phyloP scores from a whole-genome alignment of 1,284 basidiomycete genomes.

The Ganoderma resinaceum region DNA sequence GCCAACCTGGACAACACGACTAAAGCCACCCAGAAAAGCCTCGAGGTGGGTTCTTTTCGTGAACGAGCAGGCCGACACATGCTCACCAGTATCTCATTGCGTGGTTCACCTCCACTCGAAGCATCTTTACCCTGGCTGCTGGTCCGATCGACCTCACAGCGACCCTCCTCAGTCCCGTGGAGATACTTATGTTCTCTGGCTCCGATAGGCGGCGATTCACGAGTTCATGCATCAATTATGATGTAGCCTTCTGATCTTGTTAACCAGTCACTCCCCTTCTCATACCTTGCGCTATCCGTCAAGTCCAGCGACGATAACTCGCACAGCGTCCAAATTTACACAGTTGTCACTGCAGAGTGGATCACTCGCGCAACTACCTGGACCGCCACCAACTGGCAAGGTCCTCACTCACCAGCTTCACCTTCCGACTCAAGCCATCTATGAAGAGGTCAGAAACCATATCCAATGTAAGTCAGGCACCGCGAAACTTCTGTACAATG shows the following conservation, averaged over 20 bases:
- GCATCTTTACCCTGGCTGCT: conserved; percentile 63
- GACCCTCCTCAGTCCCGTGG: conserved; percentile 69
- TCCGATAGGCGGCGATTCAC: too few relatives aligned
- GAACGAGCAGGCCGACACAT: conserved; percentile 1
- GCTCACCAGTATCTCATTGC: background rate
- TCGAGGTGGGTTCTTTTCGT: conserved; percentile 45
- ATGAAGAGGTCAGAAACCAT: conserved; percentile 61
- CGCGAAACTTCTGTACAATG: background rate
- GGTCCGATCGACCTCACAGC: conserved; percentile 70
- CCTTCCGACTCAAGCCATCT: conserved; percentile 53
- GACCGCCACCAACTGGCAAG: conserved; percentile 53
- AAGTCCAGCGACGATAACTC: conserved; percentile 57
- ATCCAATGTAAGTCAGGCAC: conserved; percentile 58
- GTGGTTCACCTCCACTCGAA: conserved; percentile 71
- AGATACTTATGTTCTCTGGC: conserved; percentile 46
- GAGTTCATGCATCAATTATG: conserved; percentile 7
- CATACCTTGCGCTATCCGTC: conserved; percentile 64
- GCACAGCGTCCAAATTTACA: conserved; percentile 66
- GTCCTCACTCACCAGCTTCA: conserved; percentile 66
- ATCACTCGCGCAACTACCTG: conserved; percentile 65
- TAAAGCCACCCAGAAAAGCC: conserved; percentile 63
- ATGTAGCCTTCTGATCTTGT: conserved; percentile 60
- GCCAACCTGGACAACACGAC: conserved; percentile 51
- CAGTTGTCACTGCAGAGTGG: conserved; percentile 73
- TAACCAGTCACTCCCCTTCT: conserved; percentile 67